Evolutionary conservation across 768 basidiomycete species (phyloP).

Genomic region (Tricholomella constricta): DNA sequence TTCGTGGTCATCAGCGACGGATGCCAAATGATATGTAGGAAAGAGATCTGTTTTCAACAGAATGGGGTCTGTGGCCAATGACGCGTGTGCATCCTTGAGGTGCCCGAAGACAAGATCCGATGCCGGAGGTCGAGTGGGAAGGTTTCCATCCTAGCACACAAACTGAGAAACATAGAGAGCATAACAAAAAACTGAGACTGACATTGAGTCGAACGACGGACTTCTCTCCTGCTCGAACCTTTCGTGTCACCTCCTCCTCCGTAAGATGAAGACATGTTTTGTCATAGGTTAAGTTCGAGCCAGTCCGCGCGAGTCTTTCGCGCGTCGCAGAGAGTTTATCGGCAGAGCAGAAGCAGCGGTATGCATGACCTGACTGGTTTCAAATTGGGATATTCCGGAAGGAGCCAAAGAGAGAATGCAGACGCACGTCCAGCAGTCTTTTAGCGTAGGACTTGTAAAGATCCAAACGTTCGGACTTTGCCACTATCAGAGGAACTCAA

Average conservation of each 20-base stretch:
- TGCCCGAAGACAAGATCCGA: constrained; percentile 77
- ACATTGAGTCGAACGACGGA: constrained; percentile 90
- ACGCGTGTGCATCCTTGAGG: constrained; percentile 73
- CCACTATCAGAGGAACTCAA: background rate
- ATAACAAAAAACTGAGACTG: constrained; percentile 22
- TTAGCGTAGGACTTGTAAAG: constrained; percentile 76
- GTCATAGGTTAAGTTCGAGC: constrained; percentile 86
- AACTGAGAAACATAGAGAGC: background rate
- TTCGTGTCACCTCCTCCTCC: constrained; percentile 80
- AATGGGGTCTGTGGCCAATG: constrained; percentile 86
- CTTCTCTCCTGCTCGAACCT: constrained; percentile 73
- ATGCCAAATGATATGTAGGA: constrained; percentile 96
- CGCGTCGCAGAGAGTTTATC: constrained; percentile 70
- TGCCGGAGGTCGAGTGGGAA: constrained; percentile 51
- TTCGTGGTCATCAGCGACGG: constrained; percentile 91
- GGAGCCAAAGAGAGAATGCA: background rate
- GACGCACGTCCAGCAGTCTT: constrained; percentile 73
- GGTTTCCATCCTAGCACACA: constrained; percentile 52
- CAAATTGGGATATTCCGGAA: background rate
- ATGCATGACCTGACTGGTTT: constrained; percentile 79
- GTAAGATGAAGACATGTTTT: constrained; percentile 84
- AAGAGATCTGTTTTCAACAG: constrained; percentile 90
- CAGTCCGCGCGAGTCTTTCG: constrained; percentile 66
- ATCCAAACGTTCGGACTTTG: constrained; percentile 84
- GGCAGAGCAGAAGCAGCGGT: constrained; percentile 91